phyloP scores from a whole-genome alignment of 2,329 filamentous ascomycete genomes.

The Beauveria caledonica region DNA sequence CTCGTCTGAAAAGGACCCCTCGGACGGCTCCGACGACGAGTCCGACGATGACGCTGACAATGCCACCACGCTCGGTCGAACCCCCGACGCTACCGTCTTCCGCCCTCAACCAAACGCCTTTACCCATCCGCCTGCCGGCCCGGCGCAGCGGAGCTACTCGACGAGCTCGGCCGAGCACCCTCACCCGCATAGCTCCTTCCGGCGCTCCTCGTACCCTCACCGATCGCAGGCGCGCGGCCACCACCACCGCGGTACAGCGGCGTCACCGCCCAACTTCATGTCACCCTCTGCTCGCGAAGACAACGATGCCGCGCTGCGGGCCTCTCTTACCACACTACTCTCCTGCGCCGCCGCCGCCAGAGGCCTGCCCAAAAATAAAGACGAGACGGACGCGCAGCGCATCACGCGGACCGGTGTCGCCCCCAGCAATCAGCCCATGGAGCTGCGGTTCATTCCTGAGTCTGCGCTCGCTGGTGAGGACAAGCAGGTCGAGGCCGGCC shows the following conservation, averaged over 20 bases:
- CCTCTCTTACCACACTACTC: constrained; percentile 87
- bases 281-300: constrained; percentile 73
- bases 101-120: constrained; percentile 89
- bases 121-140: constrained; percentile 63
- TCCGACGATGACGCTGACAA: constrained; percentile 58
- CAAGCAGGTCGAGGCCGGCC: constrained; percentile 18
- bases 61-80: constrained; percentile 66
- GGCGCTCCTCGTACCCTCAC: constrained; percentile 40
- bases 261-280: constrained; percentile 50
- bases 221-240: constrained; percentile 39
- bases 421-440: constrained; percentile 46
- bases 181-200: constrained; percentile 42
- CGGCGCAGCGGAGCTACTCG: constrained; percentile 41
- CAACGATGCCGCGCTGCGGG: constrained; percentile 85
- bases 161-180: constrained; percentile 39
- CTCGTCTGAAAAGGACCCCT: constrained; percentile 29
- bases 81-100: constrained; percentile 50
- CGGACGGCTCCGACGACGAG: constrained; percentile 39
- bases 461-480: constrained; percentile 44
- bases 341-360: constrained; percentile 91
- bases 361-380: constrained; percentile 60
- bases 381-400: constrained; percentile 32
- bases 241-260: constrained; percentile 25
- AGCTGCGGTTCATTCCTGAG: constrained; percentile 52
- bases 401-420: constrained; percentile 31